Conservation (phyloP, 225 moss, liverwort and hornwort genomes). For the Polytrichum formosum region DNA sequence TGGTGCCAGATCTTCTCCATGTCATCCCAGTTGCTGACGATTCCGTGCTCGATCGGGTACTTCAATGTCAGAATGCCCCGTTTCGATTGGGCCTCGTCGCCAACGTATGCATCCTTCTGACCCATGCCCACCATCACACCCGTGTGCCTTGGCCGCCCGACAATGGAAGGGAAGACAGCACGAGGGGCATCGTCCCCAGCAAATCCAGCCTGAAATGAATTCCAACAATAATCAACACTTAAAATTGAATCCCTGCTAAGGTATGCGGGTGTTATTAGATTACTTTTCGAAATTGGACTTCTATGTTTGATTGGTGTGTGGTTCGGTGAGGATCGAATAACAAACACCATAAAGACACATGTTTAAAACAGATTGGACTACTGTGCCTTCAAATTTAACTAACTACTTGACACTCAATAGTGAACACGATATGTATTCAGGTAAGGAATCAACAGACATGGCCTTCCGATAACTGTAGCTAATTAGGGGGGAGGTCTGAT, state of each 20-base stretch:
- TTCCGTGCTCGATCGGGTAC: constrained; percentile 33
- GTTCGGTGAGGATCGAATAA: too few species aligned
- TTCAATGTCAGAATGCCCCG: constrained; percentile 31
- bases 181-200: constrained; percentile 37
- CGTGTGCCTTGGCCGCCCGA: constrained; percentile 26
- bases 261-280: too few species aligned
- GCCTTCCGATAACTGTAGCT: too few species aligned
- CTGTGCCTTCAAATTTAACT: too few species aligned
- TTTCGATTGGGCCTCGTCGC: constrained; percentile 32
- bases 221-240: neutral
- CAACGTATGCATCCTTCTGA: neutral
- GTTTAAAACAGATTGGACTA: too few species aligned
- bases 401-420: too few species aligned
- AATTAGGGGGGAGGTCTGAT: too few species aligned
- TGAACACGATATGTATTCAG: too few species aligned
- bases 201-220: constrained; percentile 24
- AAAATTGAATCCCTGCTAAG: neutral
- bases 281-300: too few species aligned
- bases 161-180: constrained; percentile 26
- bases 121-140: constrained; percentile 34
- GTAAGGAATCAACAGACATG: too few species aligned
- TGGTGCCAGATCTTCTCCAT: constrained; percentile 34
- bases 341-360: too few species aligned
- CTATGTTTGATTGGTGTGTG: too few species aligned
- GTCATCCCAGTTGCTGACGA: constrained; percentile 36